A percentile compares a stretch with the other conserved stretches of the same genome.
These are phyloP conservation scores for Chaetothyriales sp. DNA, from an alignment of 2,329 filamentous ascomycete genomes.

Conservation along the genomic window DNA sequence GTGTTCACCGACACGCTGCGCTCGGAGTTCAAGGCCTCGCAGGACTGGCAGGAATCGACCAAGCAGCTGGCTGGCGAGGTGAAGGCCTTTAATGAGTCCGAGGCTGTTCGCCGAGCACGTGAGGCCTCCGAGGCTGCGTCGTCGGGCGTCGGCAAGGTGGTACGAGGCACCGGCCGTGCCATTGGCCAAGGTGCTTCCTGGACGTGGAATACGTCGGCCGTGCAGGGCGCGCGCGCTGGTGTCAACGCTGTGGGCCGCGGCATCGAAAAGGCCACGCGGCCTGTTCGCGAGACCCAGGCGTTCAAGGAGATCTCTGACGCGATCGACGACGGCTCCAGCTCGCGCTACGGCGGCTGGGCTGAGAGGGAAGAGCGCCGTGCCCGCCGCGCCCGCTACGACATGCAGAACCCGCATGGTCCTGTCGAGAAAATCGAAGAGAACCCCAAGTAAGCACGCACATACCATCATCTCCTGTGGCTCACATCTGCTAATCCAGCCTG, in stretches of 20 bases:
- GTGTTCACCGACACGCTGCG: conserved; percentile 96
- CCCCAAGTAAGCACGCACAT: conserved; percentile 53
- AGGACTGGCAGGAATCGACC: conserved; percentile 98
- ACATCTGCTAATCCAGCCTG: conserved; percentile 12
- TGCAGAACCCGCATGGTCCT: conserved; percentile 40
- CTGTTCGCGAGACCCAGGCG: conserved; percentile 83
- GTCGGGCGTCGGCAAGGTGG: conserved; percentile 62
- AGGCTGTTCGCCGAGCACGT: conserved; percentile 70
- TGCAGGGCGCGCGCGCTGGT: conserved; percentile 78
- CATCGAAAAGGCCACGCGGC: conserved; percentile 86
- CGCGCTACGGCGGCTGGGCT: conserved; percentile 87
- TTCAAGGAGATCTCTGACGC: conserved; percentile 88
- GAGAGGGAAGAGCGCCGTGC: conserved; percentile 88
- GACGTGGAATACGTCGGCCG: conserved; percentile 92
- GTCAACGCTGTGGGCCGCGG: conserved; percentile 74
- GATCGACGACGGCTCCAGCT: conserved; percentile 93
- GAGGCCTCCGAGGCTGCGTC: conserved; percentile 78
- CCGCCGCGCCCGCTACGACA: conserved; percentile 57
- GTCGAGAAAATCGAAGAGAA: conserved; percentile 61
- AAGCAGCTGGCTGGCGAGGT: conserved; percentile 83
- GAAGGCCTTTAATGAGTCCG: conserved; percentile 83
- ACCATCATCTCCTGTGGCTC: background rate
- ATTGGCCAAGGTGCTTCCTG: conserved; percentile 84
- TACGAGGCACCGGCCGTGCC: conserved; percentile 72
- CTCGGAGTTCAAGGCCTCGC: conserved; percentile 85